Percentiles rank a stretch among this genome's conserved stretches.
Evolutionary conservation across 2,329 filamentous ascomycete species (phyloP).

Genomic region (Sporothrix brunneoviolacea): DNA sequence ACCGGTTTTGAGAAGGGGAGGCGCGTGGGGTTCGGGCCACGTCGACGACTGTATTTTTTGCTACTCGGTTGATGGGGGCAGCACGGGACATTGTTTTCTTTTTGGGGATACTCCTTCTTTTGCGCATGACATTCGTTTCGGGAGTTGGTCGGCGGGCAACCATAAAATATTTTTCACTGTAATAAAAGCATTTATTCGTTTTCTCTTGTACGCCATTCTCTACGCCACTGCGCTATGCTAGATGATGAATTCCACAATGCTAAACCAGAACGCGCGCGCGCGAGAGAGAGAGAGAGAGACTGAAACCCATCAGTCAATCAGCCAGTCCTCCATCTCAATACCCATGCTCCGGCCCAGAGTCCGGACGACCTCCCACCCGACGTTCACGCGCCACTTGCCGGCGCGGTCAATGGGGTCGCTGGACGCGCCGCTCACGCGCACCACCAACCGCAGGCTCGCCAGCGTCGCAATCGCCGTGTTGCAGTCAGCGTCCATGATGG

Average conservation of each 20-base stretch:
- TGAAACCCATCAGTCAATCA: slow-evolving; percentile 49
- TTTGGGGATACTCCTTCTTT: slow-evolving; percentile 6
- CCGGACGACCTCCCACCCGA: slow-evolving; percentile 70
- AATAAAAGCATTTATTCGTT: neutral
- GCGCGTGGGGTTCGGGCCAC: neutral
- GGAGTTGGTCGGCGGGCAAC: slow-evolving; percentile 2
- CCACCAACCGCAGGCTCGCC: slow-evolving; percentile 61
- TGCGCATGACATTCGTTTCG: neutral
- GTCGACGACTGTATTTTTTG: neutral
- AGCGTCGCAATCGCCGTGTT: slow-evolving; percentile 65
- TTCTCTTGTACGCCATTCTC: neutral
- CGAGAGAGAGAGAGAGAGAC: neutral
- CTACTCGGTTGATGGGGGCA: too few species aligned
- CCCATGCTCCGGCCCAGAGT: slow-evolving; percentile 65
- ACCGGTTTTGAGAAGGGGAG: slow-evolving; percentile 34
- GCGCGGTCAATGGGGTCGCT: slow-evolving; percentile 61
- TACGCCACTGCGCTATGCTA: neutral
- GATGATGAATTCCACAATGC: neutral
- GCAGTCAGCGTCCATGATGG: slow-evolving; percentile 47
- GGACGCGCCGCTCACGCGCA: slow-evolving; percentile 52
- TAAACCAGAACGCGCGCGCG: neutral
- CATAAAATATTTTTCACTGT: neutral
- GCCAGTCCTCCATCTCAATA: slow-evolving; percentile 72
- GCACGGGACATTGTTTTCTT: too few species aligned
- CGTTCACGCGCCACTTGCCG: slow-evolving; percentile 70